Evolutionary conservation across 2,329 filamentous ascomycete species (phyloP).

Genomic region (Blastomyces gilchristii): DNA sequence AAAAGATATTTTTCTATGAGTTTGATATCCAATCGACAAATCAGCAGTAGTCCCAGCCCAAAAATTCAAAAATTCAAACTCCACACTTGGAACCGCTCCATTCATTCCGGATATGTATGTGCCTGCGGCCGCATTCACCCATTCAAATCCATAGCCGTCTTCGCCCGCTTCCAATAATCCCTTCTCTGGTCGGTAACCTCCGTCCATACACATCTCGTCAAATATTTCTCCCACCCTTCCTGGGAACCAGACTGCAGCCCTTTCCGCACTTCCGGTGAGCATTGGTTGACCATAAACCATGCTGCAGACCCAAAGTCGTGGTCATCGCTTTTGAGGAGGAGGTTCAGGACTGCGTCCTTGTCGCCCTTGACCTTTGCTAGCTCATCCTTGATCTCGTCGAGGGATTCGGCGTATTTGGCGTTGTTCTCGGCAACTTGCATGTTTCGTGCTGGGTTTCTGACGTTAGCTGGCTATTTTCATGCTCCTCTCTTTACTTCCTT

Average conservation of each 20-base stretch:
- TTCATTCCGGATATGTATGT: too few relatives aligned
- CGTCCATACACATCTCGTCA: conserved; percentile 46
- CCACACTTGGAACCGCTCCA: too few relatives aligned
- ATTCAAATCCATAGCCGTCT: conserved; percentile 27
- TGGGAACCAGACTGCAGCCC: conserved; percentile 39
- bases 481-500: background rate
- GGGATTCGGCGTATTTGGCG: conserved; percentile 42
- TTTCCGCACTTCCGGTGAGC: conserved; percentile 34
- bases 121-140: background rate
- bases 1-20: too few relatives aligned
- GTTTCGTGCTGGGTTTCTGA: conserved; percentile 41
- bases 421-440: conserved; percentile 53
- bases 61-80: too few relatives aligned
- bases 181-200: conserved; percentile 38
- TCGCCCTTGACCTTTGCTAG: conserved; percentile 27
- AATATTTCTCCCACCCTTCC: conserved; percentile 44
- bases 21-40: too few relatives aligned
- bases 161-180: conserved; percentile 42
- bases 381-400: conserved; percentile 35
- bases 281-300: conserved; percentile 52
- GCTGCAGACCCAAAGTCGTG: conserved; percentile 50
- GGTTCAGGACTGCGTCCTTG: conserved; percentile 37
- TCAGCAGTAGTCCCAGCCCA: too few relatives aligned
- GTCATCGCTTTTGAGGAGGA: conserved; percentile 40
- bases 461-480: conserved; percentile 1